Conservation (phyloP, 1,284 basidiomycete species). For the Fomitopsis pinicola region DNA sequence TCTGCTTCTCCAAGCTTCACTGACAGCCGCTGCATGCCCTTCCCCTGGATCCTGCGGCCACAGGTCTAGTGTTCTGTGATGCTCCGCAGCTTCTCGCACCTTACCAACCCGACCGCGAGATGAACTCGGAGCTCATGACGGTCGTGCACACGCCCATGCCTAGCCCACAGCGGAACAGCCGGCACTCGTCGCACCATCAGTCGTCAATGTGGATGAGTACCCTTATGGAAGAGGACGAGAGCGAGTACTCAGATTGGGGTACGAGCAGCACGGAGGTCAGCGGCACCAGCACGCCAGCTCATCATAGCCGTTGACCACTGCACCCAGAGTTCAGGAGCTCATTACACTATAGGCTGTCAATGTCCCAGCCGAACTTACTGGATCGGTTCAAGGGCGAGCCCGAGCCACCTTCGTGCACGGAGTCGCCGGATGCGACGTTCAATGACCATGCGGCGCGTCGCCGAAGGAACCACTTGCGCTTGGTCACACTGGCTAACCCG, state of each 20-base stretch:
- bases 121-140: too few relatives aligned
- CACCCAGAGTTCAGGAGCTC: neutral
- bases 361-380: neutral
- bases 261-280: constrained; percentile 21
- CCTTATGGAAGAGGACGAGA: constrained; percentile 41
- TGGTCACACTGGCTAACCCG: neutral
- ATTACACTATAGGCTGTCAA: neutral
- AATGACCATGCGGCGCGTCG: too few relatives aligned
- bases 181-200: constrained; percentile 1
- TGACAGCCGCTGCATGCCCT: too few relatives aligned
- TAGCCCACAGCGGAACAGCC: too few relatives aligned
- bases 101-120: too few relatives aligned
- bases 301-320: neutral
- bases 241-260: constrained; percentile 13
- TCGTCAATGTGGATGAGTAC: constrained; percentile 35
- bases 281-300: constrained; percentile 23
- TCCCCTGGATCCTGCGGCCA: too few relatives aligned
- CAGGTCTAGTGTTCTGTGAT: too few relatives aligned
- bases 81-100: too few relatives aligned
- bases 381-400: constrained; percentile 10
- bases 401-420: neutral
- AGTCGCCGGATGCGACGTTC: too few relatives aligned
- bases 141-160: too few relatives aligned
- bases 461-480: too few relatives aligned
- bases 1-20: too few relatives aligned